Evolutionary conservation across 2,329 filamentous ascomycete genomes (phyloP), one percentile per base, ranked within the genome.

Genomic region (Fusarium praegraminearum): DNA sequence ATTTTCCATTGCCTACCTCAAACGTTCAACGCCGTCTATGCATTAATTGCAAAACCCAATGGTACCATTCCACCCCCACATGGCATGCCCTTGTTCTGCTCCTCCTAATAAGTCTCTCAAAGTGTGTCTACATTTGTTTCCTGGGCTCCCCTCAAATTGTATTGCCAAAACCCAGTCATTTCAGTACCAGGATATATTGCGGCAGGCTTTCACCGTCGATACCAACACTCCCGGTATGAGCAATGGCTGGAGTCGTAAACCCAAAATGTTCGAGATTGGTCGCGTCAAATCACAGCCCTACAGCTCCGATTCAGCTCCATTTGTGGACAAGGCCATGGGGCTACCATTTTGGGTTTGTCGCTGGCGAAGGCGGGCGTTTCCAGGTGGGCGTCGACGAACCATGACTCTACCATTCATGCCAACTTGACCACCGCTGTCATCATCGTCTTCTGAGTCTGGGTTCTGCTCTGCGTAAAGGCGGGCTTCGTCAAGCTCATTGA

Each of bases 401-500:
- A 78, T 76, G 28, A 80, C 76, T 41, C 82, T 76, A 50, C 81
- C 80, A 59, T 81, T 84, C 30, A 80, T 74, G 64, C 81, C 76
- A 32, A 81, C 76, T 43, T 80, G 75, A 59, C 81, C 83, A 77
- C 82, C 83, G 57, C 76, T 80, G 11, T 84, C 83, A 18, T 88
- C 87, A 18, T 89, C 87, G 20, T 87, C 85, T n/a, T 90, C 87
- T 26, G 82, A 84, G 46, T 89, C 86, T 3, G 81, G 82, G 67
- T 87, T 83, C 49, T 86, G 82, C 62, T 84, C 83, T 26, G 82
- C 84, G 70, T 84, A 88, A 10, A 81, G 79, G 13, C 84, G 82
- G n/a, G 87, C 85, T 81, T 99, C 96, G 77, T 99, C 94, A 51
- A 98, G 84, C 74, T 97, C 92, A 44, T 86, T 90, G 57, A 97